Conservation (phyloP, 1,139 yeast species). For the Sugiyamaella grinbergsii region DNA sequence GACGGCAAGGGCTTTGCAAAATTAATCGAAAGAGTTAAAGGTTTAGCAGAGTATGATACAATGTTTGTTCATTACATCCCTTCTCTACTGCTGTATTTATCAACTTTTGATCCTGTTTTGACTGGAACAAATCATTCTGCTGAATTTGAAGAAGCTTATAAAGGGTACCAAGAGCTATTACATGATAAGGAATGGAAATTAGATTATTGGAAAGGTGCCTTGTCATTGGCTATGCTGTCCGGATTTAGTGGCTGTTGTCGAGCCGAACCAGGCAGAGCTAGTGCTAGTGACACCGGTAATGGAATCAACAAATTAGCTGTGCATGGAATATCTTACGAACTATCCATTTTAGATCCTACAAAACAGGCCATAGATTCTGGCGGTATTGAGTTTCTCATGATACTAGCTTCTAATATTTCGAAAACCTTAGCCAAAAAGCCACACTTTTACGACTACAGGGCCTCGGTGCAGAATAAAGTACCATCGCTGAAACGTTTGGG, state of each 20-base stretch:
- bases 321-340: slow-evolving; percentile 32
- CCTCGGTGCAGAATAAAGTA: slow-evolving; percentile 60
- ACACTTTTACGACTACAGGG: slow-evolving; percentile 57
- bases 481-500: slow-evolving; percentile 30
- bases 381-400: slow-evolving; percentile 76
- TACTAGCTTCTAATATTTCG: slow-evolving; percentile 66
- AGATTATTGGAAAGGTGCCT: slow-evolving; percentile 53
- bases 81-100: slow-evolving; percentile 42
- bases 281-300: not conserved
- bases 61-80: slow-evolving; percentile 69
- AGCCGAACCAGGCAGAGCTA: slow-evolving; percentile 31
- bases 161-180: slow-evolving; percentile 10
- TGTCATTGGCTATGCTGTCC: slow-evolving; percentile 61
- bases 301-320: slow-evolving; percentile 3
- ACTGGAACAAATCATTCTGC: slow-evolving; percentile 18
- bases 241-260: slow-evolving; percentile 75
- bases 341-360: slow-evolving; percentile 51
- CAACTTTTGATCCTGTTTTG: slow-evolving; percentile 29
- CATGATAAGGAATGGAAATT: slow-evolving; percentile 26
- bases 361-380: slow-evolving; percentile 63
- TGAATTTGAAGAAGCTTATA: slow-evolving; percentile 25
- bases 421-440: slow-evolving; percentile 42
- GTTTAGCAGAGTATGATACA: slow-evolving; percentile 60
- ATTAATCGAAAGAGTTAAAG: slow-evolving; percentile 48
- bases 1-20: slow-evolving; percentile 48